These are phyloP conservation scores for Citrus sinensis DNA, from an alignment of 345 rosid genomes.

Conservation along the genomic window DVS_A1.0 CM039166.1:2080001-2080500, in stretches of 20 bases:
- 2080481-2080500: no score
- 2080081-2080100: no score
- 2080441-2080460: no score
- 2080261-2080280: background rate
- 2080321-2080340: background rate
- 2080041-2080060: background rate
- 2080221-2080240: background rate
- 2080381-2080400: background rate
- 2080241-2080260: background rate
- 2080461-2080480: no score
- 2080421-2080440: background rate
- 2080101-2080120: no score
- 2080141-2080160: background rate
- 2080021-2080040: no score
- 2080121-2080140: no score
- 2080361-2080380: background rate
- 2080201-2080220: background rate
- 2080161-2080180: background rate
- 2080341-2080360: background rate
- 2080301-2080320: background rate
- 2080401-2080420: background rate
- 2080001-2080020: no score
- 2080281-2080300: background rate
- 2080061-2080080: no score
- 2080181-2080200: background rate